Conservation (phyloP, 257 asterid species). For the Capsicum chinense region DNA sequence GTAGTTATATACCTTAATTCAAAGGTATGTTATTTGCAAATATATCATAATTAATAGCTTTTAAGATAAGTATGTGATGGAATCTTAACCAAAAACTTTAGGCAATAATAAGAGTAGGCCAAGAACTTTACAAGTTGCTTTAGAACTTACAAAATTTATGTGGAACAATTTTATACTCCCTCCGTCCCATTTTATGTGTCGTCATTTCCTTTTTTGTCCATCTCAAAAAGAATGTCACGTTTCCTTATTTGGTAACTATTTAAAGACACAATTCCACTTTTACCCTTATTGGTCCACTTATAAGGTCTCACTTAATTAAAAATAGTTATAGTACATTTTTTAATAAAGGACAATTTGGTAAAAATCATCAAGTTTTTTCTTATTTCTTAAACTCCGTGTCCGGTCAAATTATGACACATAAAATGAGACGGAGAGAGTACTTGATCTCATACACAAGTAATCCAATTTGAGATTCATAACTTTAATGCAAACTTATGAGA, state of each 20-base stretch:
- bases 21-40: neutral
- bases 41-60: neutral
- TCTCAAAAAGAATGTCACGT: no score
- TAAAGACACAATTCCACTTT: no score
- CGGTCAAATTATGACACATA: no score
- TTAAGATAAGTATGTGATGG: neutral
- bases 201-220: no score
- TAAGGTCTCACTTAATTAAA: no score
- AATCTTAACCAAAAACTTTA: neutral
- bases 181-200: no score
- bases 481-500: neutral
- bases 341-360: no score
- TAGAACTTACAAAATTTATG: neutral
- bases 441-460: neutral
- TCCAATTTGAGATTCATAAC: slow-evolving; percentile 2
- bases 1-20: neutral
- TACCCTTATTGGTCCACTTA: no score
- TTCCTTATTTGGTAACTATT: no score
- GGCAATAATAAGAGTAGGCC: neutral
- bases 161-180: neutral
- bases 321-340: no score
- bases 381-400: no score
- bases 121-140: neutral
- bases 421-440: neutral
- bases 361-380: no score